phyloP scores from a whole-genome alignment of 441 rosid species.

The Jatropha podagrica region DNA sequence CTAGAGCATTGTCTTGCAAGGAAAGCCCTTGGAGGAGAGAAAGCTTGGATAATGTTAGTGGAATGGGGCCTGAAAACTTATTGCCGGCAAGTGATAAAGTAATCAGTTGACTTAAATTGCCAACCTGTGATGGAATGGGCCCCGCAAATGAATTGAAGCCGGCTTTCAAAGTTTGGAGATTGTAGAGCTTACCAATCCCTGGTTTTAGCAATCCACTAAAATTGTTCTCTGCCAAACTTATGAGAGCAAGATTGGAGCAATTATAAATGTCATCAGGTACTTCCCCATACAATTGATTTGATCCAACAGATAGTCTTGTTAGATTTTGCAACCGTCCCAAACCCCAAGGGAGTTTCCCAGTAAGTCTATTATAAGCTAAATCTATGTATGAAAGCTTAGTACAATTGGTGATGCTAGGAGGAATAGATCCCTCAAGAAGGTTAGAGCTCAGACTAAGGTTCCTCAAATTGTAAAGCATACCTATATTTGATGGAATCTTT shows the following conservation, averaged over 20 bases:
- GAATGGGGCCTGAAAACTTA: slow-evolving; percentile 55
- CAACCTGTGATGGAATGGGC: slow-evolving; percentile 60
- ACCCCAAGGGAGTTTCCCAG: slow-evolving; percentile 60
- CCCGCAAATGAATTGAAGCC: slow-evolving; percentile 56
- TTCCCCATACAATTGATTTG: slow-evolving; percentile 58
- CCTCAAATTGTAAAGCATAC: slow-evolving; percentile 57
- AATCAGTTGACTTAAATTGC: slow-evolving; percentile 51
- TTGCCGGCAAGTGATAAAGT: slow-evolving; percentile 48
- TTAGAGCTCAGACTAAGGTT: slow-evolving; percentile 52
- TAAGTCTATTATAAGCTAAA: slow-evolving; percentile 41
- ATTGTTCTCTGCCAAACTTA: slow-evolving; percentile 45
- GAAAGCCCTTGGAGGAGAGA: slow-evolving; percentile 66
- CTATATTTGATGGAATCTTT: slow-evolving; percentile 55
- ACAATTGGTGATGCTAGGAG: slow-evolving; percentile 70
- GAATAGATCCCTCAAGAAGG: slow-evolving; percentile 73
- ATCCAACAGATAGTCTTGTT: slow-evolving; percentile 41
- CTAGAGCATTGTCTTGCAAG: slow-evolving; percentile 45
- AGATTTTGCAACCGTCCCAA: slow-evolving; percentile 56
- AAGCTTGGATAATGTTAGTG: slow-evolving; percentile 58
- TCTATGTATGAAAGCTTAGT: slow-evolving; percentile 42
- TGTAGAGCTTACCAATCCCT: slow-evolving; percentile 51
- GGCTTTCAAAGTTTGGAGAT: slow-evolving; percentile 38
- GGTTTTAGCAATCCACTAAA: slow-evolving; percentile 64
- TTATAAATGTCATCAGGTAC: slow-evolving; percentile 77
- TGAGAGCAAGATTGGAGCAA: slow-evolving; percentile 43